These are phyloP conservation scores for Melaleuca quinquenervia DNA, from an alignment of 345 rosid genomes.

Conservation along the genomic window DNA sequence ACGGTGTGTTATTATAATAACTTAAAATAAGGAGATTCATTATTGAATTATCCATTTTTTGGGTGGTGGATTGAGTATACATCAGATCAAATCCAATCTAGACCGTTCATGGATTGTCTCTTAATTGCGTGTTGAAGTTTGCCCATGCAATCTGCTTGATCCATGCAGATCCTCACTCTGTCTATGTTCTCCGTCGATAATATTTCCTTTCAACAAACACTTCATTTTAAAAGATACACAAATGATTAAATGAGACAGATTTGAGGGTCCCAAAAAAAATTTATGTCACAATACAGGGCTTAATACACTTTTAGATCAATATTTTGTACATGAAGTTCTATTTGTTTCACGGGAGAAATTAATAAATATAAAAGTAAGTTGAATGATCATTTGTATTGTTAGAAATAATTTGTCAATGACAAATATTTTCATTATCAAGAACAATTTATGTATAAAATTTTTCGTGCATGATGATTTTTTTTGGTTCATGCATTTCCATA, in stretches of 20 bases:
- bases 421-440: neutral
- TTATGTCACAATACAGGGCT: neutral
- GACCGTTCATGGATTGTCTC: neutral
- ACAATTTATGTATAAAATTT: neutral
- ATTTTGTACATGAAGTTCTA: neutral
- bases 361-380: neutral
- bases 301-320: neutral
- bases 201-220: neutral
- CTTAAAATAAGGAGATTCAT: neutral
- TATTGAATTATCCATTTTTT: neutral
- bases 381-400: neutral
- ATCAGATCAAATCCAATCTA: neutral
- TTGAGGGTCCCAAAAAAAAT: neutral
- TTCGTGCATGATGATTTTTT: accelerated
- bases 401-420: neutral
- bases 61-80: neutral
- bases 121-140: neutral
- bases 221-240: neutral
- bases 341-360: too few relatives aligned
- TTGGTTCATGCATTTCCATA: too few relatives aligned
- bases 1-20: neutral
- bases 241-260: neutral
- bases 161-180: neutral
- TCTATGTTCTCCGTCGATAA: too few relatives aligned
- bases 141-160: neutral